These are phyloP conservation scores for Lachnellula cervina DNA, from an alignment of 2,329 filamentous ascomycete species.

Conservation along the genomic window DNA sequence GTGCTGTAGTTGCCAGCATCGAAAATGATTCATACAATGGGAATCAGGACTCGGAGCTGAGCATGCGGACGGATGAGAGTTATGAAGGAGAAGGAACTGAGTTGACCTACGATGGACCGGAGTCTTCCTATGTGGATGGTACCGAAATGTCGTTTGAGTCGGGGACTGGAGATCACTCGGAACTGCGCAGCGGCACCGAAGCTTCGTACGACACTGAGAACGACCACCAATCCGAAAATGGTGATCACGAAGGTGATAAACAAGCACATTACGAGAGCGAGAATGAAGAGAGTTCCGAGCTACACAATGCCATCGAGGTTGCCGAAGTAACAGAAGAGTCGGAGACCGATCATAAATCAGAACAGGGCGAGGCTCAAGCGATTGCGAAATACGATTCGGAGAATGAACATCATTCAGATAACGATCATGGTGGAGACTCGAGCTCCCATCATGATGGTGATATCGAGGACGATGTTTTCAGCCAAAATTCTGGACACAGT, in stretches of 20 bases:
- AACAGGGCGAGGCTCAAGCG: neutral
- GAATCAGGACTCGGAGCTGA: conserved; percentile 31
- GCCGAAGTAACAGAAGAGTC: conserved; percentile 2
- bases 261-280: neutral
- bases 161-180: neutral
- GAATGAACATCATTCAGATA: conserved; percentile 18
- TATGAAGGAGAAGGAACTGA: conserved; percentile 27
- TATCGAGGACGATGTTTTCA: conserved; percentile 33
- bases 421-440: conserved; percentile 23
- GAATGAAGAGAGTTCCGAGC: conserved; percentile 1
- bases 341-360: conserved; percentile 10
- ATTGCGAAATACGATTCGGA: conserved; percentile 1
- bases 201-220: neutral
- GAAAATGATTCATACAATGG: conserved; percentile 34
- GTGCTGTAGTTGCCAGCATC: conserved; percentile 46
- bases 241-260: neutral
- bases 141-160: conserved; percentile 17
- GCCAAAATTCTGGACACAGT: conserved; percentile 20
- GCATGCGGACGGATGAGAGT: conserved; percentile 30
- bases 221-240: conserved; percentile 2
- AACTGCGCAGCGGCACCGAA: neutral
- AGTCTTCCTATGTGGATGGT: conserved; percentile 18
- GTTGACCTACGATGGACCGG: conserved; percentile 25
- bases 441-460: conserved; percentile 32
- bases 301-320: neutral